Evolutionary conservation across 164 flowering plant species (phyloP).

Genomic region (Chloranthus sessilifolius): DNA sequence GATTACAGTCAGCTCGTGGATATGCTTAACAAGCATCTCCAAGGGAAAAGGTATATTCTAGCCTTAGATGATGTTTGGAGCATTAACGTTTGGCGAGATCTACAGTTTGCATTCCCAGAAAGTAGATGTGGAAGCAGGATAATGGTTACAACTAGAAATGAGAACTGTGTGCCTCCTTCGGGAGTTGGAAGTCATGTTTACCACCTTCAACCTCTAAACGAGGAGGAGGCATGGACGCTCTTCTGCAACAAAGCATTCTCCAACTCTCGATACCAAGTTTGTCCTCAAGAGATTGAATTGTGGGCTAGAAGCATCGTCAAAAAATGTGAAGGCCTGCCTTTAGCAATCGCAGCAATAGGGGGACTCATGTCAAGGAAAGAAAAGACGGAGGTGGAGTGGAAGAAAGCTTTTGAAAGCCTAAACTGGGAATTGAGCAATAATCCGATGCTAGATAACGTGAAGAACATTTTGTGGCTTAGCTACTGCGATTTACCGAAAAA

Average conservation of each 20-base stretch:
- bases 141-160: no score
- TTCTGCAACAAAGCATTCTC: no score
- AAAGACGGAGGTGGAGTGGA: background rate
- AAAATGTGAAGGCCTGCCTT: no score
- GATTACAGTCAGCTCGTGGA: background rate
- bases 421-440: background rate
- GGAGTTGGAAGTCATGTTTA: background rate
- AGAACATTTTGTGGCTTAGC: background rate
- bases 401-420: background rate
- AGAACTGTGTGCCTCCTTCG: background rate
- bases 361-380: background rate
- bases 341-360: no score
- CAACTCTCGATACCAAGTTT: no score
- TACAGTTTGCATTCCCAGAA: constrained; percentile 7
- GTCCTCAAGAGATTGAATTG: no score
- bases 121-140: no score
- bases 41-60: constrained; percentile 10
- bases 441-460: background rate
- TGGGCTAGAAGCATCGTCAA: no score
- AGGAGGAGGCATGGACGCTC: no score
- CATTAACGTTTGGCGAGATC: background rate
- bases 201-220: background rate
- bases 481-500: background rate
- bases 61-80: constrained; percentile 25
- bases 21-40: background rate